Base-by-base conservation (phyloP, 495 filamentous ascomycete genomes). In the Aspergillus egyptiacus region DNA sequence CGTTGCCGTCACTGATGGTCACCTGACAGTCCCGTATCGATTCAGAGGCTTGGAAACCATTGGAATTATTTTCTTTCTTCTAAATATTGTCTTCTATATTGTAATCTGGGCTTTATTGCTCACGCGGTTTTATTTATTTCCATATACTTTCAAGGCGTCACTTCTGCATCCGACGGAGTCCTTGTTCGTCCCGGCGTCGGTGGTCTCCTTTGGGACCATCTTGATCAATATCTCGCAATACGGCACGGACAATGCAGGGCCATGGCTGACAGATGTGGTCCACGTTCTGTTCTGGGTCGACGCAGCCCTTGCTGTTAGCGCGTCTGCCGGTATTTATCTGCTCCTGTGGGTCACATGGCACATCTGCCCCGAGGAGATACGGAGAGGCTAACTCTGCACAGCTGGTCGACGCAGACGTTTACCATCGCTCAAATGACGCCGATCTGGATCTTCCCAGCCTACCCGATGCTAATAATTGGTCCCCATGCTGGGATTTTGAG, bases 391-490 rank as follows among this genome's bases (percentile, higher is more conserved):
- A 67, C 33, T 7, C 1, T n/a, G 2, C 20, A 6, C 35, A 83
- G 80, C 47, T 85, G 82, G 82, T 83, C 80, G 22, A 84, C 82
- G 1, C 76, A 80, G 54, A 79, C 83, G 18, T 91, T 91, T 56
- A 89, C 88, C 2, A 87, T 95, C 27, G 80, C 82, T 15, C 81
- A 83, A 27, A 95, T 95, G 89, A 95, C 89, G 0, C 89, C 89
- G 0, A 81, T 91, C 37, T 95, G 88, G 89, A 89, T 95, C 27
- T 95, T 95, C 51, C 89, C 89, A 0, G 88, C 86, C 1, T 95
- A 95, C 54, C 89, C 89, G 0, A 78, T 94, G 47, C 78, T 95
- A 5, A 79, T 95, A 0, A 77, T 85, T 5, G 89, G 86, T 6
- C 87, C 88, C 0, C 80, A 86, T 61, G 87, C 86, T 37, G 76